Evolutionary conservation across 106 monocot species (phyloP), one percentile per base, ranked within the genome.

Genomic region (Apostasia ramifera): DNA sequence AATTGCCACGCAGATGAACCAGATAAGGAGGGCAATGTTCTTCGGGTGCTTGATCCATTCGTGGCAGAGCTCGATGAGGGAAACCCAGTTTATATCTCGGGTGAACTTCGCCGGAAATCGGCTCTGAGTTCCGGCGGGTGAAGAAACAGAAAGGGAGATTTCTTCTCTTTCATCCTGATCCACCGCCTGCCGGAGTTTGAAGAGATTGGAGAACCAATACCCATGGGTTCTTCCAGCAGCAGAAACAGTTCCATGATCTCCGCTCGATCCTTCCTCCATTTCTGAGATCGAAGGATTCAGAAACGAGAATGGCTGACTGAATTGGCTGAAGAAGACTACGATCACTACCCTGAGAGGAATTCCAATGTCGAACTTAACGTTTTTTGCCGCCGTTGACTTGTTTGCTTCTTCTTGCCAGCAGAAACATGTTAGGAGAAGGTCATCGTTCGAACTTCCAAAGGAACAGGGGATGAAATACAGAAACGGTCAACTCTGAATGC

Each of bases 1-100:
- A 11, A 57, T 6, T 1, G 78, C 77, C 13, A 82, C 82, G 42
- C 70, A 74, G 13, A 71, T 43, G 14, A 62, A 58, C 82, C 82
- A 82, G 44, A 82, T 8, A 6, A 74, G 65, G 10, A 82, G 76
- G 44, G 82, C 77, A 13, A 65, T 52, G 50, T 82, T 73, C 73
- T 53, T 70, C 0, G 82, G 82, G 44, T 82, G 73, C 10, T 74
- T 66, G 3, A 82, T 66, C 82, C 82, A 78, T 58, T 78, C 77
- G 38, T 71, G 70, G 73, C 44, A 70, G 26, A 53, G 10, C 2
- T 47, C 45, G 2, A 47, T 4, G 2, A 73, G 26, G 1, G 44
- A 69, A 51, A 13, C 8, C 51, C 69, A 74, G 39, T 76, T 56
- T 37, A 76, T 71, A 13, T 62, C 61, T 37, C 47, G 72, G 8